Base-by-base conservation (phyloP, 1,139 yeast genomes). In the Geotrichum cucujoidarum region DNA sequence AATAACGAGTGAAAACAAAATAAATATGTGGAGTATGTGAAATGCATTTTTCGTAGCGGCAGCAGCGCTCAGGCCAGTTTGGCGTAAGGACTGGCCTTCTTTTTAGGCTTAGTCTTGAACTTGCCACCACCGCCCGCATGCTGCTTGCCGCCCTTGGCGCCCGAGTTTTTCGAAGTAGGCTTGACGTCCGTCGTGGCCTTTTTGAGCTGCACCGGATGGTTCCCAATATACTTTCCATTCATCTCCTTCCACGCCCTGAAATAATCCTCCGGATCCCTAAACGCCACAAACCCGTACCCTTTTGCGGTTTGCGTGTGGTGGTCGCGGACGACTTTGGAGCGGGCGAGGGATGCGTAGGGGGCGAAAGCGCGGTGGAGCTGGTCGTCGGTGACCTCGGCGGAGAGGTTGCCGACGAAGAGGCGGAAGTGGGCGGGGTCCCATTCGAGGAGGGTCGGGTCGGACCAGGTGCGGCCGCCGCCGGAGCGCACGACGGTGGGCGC, bases 221-320 rank as follows among this genome's bases (percentile, higher is more conserved):
- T 77, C 0, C 94, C 95, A 41, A 85, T 74, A 57, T 82, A 83
- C 61, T 83, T 82, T 36, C 87, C 85, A 61, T 84, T 82, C 80
- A 83, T 76, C 57, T 81, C 86, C 59, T 79, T 81, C 65, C 81
- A 84, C 2, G 92, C 89, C 44, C 68, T 68, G 52, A 84, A 70
- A 59, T 82, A 84, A 49, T 69, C 90, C 27, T 79, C 78, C 0
- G 88, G 67, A 52, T 72, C 73, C 1, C 68, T 69, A 63, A 83
- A 83, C 1, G 86, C 78, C 18, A 83, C 83, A 62, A 83, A 83
- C 3, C 89, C 92, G 58, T 69, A 83, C 3, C 92, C 90, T 62
- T 78, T 81, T 50, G 74, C 73, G 52, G 7, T 67, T 69, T 0
- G 48, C 4, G 74, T 62, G 22, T 50, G 43, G 10, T 45, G 43